Base-by-base conservation (phyloP, 2,329 filamentous ascomycete genomes). In the Penicillium sp. region DNA sequence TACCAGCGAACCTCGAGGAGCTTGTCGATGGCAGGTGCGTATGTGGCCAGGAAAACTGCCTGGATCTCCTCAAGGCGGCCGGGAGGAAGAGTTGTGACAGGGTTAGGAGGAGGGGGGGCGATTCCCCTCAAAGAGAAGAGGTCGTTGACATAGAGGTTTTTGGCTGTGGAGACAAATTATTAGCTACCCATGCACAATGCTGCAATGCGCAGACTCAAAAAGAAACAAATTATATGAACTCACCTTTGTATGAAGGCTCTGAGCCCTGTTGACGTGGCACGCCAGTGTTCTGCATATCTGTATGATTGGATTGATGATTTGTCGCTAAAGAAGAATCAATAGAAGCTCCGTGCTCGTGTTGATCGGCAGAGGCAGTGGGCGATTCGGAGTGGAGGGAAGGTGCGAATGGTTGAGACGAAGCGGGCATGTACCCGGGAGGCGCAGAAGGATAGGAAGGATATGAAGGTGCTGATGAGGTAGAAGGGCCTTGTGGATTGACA, bases 1-100 rank as follows among this genome's bases (percentile, higher is more conserved):
- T 91, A 97, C 92, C 92, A 97, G 29, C 81, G 82, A 7, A 91
- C 90, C 72, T 97, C 92, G 60, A 95, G 83, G 60, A 94, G 87
- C 49, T 83, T 83, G 72, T 90, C 87, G 46, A 94, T 83, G 8
- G 86, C 88, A 1, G 83, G 83, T 4, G 87, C 88, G 72, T 94
- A 95, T 62, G 91, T 87, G 63, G 88, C 87, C 65, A 84, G 83
- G 74, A 90, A 95, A 16, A 93, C 78, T 60, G 83, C 83, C 61
- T 85, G 86, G 57, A 91, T 85, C 69, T 91, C 87, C 65, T 87
- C 84, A 49, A 90, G 79, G 57, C 74, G 75, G 7, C 74, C 70
- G 29, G 74, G 71, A 6, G 78, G 70, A 39, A 81, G 70, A 52
- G 73, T 76, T 44, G 66, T 82, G 73, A 70, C 78, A 73, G 67